Base-by-base conservation (phyloP, 495 filamentous ascomycete species). In the Corynascus novoguineensis region DNA sequence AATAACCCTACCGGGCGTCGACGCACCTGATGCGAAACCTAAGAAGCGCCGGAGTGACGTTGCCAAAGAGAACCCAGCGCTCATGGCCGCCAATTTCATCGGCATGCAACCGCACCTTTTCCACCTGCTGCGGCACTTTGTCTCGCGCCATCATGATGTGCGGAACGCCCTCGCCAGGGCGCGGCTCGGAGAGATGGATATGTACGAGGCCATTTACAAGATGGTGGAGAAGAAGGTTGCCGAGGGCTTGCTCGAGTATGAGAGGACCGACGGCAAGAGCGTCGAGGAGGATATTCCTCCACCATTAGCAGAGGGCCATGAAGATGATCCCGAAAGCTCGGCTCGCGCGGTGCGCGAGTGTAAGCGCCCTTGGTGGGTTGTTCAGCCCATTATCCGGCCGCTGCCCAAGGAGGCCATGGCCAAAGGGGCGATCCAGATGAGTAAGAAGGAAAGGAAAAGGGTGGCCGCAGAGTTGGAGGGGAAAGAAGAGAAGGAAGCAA, bases 61-160 rank as follows among this genome's bases (percentile, higher is more conserved):
- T 60, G 66, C 25, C 79, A 78, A 64, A 64, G 55, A 32, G 40
- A 61, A 40, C 63, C 66, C 29, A 79, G 78, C 62, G 60, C 38
- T 54, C 25, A 72, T 72, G 14, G 85, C 85, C 27, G 83, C 91
- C 7, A 97, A 90, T 63, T 74, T 95, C 24, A 75, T 81, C n/a
- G 83, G 83, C 29, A 87, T 99, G 76, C 92, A 96, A 67, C 81
- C 87, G 4, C 93, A 99, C 71, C 80, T 96, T 34, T 99, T 99
- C 76, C 87, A 95, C 66, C 78, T 99, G 24, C 83, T 96, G 9
- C 83, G 92, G 5, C 80, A 90, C 3, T 81, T 97, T 46, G 81
- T 97, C 37, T 72, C 83, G 0, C 78, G 72, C 32, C 87, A 96
- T 67, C 87, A 85, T 27, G 78, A 91, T 62, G 83, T 99, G 42